Evolutionary conservation across 129 eudicot genomes (phyloP).

Genomic region (Flaveria robusta): DNA sequence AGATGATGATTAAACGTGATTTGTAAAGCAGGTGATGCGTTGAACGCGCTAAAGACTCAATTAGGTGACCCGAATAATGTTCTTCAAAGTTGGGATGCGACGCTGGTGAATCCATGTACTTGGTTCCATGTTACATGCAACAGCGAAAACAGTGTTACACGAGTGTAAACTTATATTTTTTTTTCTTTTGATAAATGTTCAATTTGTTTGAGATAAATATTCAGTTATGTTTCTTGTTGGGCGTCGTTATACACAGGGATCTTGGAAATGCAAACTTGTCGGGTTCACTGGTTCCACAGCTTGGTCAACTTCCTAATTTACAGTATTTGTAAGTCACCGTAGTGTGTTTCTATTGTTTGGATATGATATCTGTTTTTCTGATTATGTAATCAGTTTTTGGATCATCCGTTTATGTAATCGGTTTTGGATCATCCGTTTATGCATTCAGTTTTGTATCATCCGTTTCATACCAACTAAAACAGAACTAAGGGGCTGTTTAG

Average conservation of each 20-base stretch:
- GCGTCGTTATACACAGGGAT: slow-evolving; percentile 52
- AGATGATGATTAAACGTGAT: slow-evolving; percentile 22
- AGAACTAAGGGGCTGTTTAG: not conserved
- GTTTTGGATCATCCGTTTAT: not conserved
- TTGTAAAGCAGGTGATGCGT: slow-evolving; percentile 64
- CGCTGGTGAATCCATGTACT: slow-evolving; percentile 90
- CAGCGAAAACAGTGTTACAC: slow-evolving; percentile 69
- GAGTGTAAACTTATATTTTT: slow-evolving; percentile 60
- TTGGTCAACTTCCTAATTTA: slow-evolving; percentile 66
- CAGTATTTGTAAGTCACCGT: slow-evolving; percentile 71
- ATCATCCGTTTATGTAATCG: not conserved
- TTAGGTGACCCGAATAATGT: slow-evolving; percentile 81
- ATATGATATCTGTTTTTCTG: not conserved
- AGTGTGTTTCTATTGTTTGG: not conserved
- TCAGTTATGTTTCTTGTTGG: not conserved
- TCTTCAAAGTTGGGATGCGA: slow-evolving; percentile 91
- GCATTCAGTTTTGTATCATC: not conserved
- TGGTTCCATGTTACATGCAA: slow-evolving; percentile 93
- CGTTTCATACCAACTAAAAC: not conserved
- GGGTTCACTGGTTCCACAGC: slow-evolving; percentile 74
- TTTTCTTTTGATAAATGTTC: not conserved
- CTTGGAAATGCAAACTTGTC: slow-evolving; percentile 90
- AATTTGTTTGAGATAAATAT: not conserved
- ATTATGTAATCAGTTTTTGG: not conserved
- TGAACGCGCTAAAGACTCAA: slow-evolving; percentile 68